A percentile compares a stretch with the other conserved stretches of the same genome.
These are phyloP conservation scores for Garcia nutans DNA, from an alignment of 345 rosid genomes.

Conservation along the genomic window DNA sequence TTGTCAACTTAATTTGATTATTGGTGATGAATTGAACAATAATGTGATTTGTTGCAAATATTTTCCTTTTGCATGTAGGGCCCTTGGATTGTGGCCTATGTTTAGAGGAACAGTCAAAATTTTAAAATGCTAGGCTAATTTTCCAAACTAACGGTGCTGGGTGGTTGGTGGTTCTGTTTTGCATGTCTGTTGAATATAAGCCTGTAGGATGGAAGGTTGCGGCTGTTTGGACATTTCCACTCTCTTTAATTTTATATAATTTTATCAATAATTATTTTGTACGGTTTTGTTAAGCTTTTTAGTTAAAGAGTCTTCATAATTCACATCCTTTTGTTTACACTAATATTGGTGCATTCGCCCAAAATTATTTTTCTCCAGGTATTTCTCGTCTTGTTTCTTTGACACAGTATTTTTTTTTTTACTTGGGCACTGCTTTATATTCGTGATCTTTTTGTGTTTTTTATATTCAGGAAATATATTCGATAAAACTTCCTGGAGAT, in stretches of 20 bases:
- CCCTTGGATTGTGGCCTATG: neutral
- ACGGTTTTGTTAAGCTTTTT: neutral
- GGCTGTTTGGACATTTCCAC: neutral
- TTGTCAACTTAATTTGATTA: neutral
- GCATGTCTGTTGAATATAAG: neutral
- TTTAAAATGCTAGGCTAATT: neutral
- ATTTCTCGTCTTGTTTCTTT: neutral
- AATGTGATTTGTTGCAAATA: neutral
- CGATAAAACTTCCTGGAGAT: conserved; percentile 93
- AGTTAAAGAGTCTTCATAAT: neutral
- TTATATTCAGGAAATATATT: conserved; percentile 69
- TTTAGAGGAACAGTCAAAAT: neutral
- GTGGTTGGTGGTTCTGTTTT: neutral
- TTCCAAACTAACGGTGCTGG: too few relatives aligned
- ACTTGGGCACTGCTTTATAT: neutral
- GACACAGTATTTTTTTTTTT: neutral
- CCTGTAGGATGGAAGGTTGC: neutral
- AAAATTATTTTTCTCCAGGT: neutral
- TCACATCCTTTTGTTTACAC: neutral
- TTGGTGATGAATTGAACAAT: neutral
- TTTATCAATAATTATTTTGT: neutral
- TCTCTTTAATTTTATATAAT: neutral
- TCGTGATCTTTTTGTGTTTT: neutral
- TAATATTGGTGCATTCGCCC: neutral
- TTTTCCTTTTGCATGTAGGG: neutral